phyloP scores from a whole-genome alignment of 169 alveolate species.

The Plasmodium vivax region DNA sequence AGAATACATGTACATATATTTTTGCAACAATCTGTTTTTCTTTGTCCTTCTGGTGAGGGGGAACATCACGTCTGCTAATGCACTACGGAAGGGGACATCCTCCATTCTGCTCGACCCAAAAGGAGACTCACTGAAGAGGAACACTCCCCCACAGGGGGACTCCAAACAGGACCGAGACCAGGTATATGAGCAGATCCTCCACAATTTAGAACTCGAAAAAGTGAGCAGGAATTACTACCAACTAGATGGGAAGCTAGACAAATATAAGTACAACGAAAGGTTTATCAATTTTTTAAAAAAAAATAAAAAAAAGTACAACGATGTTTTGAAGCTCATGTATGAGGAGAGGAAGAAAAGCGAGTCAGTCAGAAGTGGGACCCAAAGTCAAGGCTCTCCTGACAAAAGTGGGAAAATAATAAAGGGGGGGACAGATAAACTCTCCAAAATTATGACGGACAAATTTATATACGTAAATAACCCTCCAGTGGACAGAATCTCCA shows the following conservation, averaged over 20 bases:
- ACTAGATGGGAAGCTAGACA: conserved; percentile 38
- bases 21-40: conserved; percentile 56
- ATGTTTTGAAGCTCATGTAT: conserved; percentile 52
- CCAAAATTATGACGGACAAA: conserved; percentile 9
- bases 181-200: conserved; percentile 20
- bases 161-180: neutral
- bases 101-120: neutral
- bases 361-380: neutral
- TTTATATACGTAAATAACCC: conserved; percentile 30
- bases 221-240: conserved; percentile 21
- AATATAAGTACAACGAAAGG: conserved; percentile 48
- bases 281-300: conserved; percentile 47
- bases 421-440: neutral
- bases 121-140: neutral
- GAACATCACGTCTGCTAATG: neutral
- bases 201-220: conserved; percentile 13
- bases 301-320: conserved; percentile 57
- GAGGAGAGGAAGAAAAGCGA: conserved; percentile 7
- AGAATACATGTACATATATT: conserved; percentile 44
- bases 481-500: neutral
- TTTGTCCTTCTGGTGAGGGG: conserved; percentile 30
- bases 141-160: neutral
- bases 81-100: neutral
- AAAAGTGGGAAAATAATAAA: neutral
- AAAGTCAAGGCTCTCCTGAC: neutral